Base-by-base conservation (phyloP, 2,329 filamentous ascomycete genomes). In the Colletotrichum neosansevieriae region DNA sequence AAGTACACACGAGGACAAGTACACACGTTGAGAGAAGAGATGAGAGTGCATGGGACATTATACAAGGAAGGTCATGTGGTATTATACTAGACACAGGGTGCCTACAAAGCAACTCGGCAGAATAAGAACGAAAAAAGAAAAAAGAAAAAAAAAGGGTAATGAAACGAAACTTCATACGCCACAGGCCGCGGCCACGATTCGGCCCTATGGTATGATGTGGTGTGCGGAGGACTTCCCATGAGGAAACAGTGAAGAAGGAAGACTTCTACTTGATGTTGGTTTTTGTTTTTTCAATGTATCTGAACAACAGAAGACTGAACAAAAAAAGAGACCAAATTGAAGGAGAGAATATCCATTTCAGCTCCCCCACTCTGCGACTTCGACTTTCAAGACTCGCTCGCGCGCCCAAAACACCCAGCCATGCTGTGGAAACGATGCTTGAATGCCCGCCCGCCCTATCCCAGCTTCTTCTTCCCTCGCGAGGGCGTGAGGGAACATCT, bases 371-470 rank as follows among this genome's bases (percentile, higher is more conserved):
- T 29, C 50, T 47, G 58, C 42, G 51, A 57, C 63, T 29, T 29
- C 29, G 29, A 29, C 29, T 9, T 29, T 29, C 24, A 44, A 44
- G 51, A 57, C 58, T 61, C 60, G 63, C 63, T 61, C 60, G 63
- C 63, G 58, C 63, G 58, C 63, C 63, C 58, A 9, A 10, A 67
- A 67, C 58, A 67, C 58, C 58, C 50, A 44, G 58, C 59, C 44
- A 67, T 63, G 64, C 59, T 34, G 34, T 63, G 64, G 63, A 49
- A 63, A 58, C 34, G 50, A 57, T 57, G 50, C 50, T 63, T 57
- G 42, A 67, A 63, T 50, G 63, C 58, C 58, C 49, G 58, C 36
- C 47, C 38, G 42, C 24, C 15, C 13, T 19, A 32, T 40, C 36
- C 51, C 51, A 32, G 32, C 19, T 17, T 36, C 17, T 40, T 32